A percentile compares a stretch with the other conserved stretches of the same genome.
Evolutionary conservation across 768 basidiomycete genomes (phyloP).

Genomic region (Calocybe gangraenosa): DNA sequence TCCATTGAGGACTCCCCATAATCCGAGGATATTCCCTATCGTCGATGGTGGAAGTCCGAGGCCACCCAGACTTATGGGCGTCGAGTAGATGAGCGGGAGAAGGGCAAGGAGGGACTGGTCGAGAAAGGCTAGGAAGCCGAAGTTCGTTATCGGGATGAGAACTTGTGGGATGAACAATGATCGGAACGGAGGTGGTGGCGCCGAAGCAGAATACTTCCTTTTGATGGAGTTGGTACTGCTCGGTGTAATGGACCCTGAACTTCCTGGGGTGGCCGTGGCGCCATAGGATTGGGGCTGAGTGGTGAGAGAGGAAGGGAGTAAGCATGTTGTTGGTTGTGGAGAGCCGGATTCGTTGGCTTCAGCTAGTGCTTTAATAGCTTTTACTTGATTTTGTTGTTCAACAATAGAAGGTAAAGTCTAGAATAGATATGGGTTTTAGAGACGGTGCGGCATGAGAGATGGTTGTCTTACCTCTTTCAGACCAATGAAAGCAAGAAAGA

Average conservation of each 20-base stretch:
- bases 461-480: constrained; percentile 37
- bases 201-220: constrained; percentile 3
- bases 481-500: constrained; percentile 38
- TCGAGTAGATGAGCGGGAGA: constrained; percentile 62
- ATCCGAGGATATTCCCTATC: constrained; percentile 54
- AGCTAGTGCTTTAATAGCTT: neutral
- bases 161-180: constrained; percentile 41
- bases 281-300: constrained; percentile 3
- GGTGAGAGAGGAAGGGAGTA: neutral
- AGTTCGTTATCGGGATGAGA: constrained; percentile 49
- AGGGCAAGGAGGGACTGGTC: constrained; percentile 57
- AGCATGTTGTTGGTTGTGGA: constrained; percentile 6
- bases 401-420: constrained; percentile 8
- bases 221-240: constrained; percentile 1
- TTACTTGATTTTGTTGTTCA: neutral
- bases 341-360: constrained; percentile 2
- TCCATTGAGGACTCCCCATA: constrained; percentile 51
- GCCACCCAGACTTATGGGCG: constrained; percentile 57
- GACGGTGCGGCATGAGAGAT: neutral
- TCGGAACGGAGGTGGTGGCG: constrained; percentile 34
- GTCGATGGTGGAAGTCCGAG: constrained; percentile 51
- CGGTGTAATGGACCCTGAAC: neutral
- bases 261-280: neutral
- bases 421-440: neutral
- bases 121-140: constrained; percentile 46